These are phyloP conservation scores for Raffaelea deltoideospora DNA, from an alignment of 2,329 filamentous ascomycete species.

Conservation along the genomic window DNA sequence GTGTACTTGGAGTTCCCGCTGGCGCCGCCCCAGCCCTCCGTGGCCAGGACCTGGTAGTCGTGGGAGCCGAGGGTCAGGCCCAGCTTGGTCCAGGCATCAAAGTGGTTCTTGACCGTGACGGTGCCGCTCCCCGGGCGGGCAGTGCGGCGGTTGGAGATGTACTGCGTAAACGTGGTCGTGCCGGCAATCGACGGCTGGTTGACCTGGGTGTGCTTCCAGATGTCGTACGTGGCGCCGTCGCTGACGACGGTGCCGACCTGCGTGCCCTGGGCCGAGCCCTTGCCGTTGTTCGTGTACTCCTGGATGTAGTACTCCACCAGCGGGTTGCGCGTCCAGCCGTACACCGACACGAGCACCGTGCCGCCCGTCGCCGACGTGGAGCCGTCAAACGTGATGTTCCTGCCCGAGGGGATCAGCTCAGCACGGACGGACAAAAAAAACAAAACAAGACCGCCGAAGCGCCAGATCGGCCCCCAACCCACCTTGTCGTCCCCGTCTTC, in stretches of 20 bases:
- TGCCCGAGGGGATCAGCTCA: too few relatives aligned
- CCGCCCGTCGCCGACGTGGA: constrained; percentile 10
- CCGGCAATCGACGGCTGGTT: constrained; percentile 29
- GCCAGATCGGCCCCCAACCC: background rate
- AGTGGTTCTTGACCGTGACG: constrained; percentile 30
- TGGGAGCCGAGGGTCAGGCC: constrained; percentile 27
- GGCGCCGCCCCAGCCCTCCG: constrained; percentile 26
- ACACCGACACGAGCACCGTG: constrained; percentile 13
- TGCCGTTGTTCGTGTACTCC: constrained; percentile 8
- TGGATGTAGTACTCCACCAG: constrained; percentile 11
- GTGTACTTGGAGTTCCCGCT: constrained; percentile 16
- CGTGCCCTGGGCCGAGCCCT: constrained; percentile 6
- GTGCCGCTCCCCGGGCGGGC: constrained; percentile 33
- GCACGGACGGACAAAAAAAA: too few relatives aligned
- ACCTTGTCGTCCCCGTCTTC: constrained; percentile 35
- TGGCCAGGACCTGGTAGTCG: constrained; percentile 33
- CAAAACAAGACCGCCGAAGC: too few relatives aligned
- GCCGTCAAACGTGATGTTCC: constrained; percentile 16
- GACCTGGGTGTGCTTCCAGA: constrained; percentile 18
- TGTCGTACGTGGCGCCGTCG: constrained; percentile 20
- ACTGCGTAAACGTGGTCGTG: constrained; percentile 33
- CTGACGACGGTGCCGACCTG: constrained; percentile 15
- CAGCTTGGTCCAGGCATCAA: constrained; percentile 28
- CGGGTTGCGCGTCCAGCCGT: constrained; percentile 10
- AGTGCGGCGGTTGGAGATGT: constrained; percentile 31